phyloP scores from a whole-genome alignment of 1,284 basidiomycete species.

The Rhizoctonia solani region DNA sequence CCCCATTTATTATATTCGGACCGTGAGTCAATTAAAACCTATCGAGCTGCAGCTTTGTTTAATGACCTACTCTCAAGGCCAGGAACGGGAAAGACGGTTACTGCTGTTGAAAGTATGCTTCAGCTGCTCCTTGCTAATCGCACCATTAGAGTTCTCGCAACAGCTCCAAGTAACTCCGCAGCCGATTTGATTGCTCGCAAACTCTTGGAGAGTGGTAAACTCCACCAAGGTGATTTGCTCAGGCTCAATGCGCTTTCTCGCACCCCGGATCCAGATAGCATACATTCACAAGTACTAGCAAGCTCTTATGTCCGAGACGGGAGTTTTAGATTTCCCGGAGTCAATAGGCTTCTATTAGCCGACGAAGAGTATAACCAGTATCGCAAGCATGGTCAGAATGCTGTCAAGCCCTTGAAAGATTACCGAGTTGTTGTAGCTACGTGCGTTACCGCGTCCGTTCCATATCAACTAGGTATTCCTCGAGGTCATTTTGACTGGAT shows the following conservation, averaged over 20 bases:
- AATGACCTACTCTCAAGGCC: constrained; percentile 49
- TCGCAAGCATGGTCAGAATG: neutral
- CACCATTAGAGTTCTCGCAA: constrained; percentile 58
- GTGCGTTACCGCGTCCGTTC: constrained; percentile 62
- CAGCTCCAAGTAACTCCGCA: constrained; percentile 66
- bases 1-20: constrained; percentile 61
- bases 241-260: constrained; percentile 68
- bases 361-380: constrained; percentile 15
- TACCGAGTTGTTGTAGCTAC: constrained; percentile 65
- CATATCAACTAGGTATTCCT: constrained; percentile 58
- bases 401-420: constrained; percentile 45
- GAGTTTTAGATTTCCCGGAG: constrained; percentile 18
- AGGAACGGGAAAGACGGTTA: constrained; percentile 71
- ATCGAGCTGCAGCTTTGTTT: neutral
- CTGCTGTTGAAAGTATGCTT: constrained; percentile 64
- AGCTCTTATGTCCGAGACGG: constrained; percentile 19
- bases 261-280: neutral
- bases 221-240: constrained; percentile 54
- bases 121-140: constrained; percentile 57
- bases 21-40: constrained; percentile 29
- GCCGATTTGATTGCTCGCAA: constrained; percentile 62
- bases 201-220: constrained; percentile 45
- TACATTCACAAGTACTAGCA: constrained; percentile 9
- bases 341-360: neutral
- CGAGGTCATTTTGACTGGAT: constrained; percentile 64